A percentile compares a stretch with the other conserved stretches of the same genome.
These are phyloP conservation scores for Lactarius tabidus DNA, from an alignment of 768 basidiomycete species.

Conservation along the genomic window DNA sequence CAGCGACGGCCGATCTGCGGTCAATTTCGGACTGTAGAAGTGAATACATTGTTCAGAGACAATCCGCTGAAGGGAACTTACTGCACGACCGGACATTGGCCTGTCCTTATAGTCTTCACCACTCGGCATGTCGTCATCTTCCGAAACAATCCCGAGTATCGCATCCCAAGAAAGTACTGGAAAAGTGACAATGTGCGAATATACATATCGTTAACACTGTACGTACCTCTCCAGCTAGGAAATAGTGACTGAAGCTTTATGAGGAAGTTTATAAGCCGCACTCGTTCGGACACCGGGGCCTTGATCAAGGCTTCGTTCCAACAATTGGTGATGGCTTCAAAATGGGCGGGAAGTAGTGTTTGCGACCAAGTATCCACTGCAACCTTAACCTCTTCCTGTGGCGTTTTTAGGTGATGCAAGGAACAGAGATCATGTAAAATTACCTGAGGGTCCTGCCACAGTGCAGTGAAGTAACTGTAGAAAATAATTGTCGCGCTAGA, in stretches of 20 bases:
- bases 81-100: constrained; percentile 40
- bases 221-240: constrained; percentile 59
- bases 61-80: constrained; percentile 28
- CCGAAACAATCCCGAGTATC: constrained; percentile 53
- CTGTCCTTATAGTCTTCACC: constrained; percentile 39
- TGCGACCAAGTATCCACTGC: constrained; percentile 54
- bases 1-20: constrained; percentile 29
- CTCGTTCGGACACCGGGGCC: constrained; percentile 52
- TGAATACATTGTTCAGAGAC: not conserved
- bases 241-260: constrained; percentile 67
- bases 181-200: not conserved
- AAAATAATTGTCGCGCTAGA: constrained; percentile 58
- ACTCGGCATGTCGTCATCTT: constrained; percentile 47
- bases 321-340: constrained; percentile 59
- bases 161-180: constrained; percentile 63
- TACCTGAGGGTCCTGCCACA: constrained; percentile 65
- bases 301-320: constrained; percentile 61
- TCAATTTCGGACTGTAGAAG: constrained; percentile 35
- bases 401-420: not conserved
- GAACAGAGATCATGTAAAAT: constrained; percentile 21
- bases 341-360: constrained; percentile 61
- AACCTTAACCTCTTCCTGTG: constrained; percentile 65
- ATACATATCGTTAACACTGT: not conserved
- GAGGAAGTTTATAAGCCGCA: constrained; percentile 57
- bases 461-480: constrained; percentile 51